A percentile compares a stretch with the other conserved stretches of the same genome.
These are phyloP conservation scores for Microsporum canis DNA, from an alignment of 2,329 filamentous ascomycete genomes.

Conservation along the genomic window DNA sequence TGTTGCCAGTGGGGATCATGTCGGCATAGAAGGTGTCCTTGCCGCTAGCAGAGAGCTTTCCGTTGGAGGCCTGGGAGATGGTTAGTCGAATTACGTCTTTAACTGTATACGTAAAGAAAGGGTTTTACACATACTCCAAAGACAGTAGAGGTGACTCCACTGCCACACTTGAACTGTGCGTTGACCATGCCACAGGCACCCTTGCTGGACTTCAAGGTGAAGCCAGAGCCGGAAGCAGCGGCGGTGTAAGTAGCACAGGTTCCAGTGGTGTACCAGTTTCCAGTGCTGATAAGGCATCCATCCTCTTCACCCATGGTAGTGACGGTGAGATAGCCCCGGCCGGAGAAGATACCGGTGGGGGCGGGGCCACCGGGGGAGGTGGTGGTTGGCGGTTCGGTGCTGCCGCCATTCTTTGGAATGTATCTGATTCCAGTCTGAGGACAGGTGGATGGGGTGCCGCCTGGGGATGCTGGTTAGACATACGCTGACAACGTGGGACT, in stretches of 20 bases:
- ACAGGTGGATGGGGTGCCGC: slow-evolving; percentile 50
- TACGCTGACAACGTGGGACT: too few relatives aligned
- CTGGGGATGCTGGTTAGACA: slow-evolving; percentile 15
- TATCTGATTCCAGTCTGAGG: slow-evolving; percentile 54
- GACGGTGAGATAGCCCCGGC: slow-evolving; percentile 47
- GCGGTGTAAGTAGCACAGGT: slow-evolving; percentile 55
- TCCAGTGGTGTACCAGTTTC: slow-evolving; percentile 52
- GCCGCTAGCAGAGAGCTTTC: slow-evolving; percentile 13
- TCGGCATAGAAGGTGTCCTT: slow-evolving; percentile 24
- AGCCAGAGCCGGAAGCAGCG: slow-evolving; percentile 31
- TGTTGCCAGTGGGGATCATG: slow-evolving; percentile 22
- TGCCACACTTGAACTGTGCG: slow-evolving; percentile 42
- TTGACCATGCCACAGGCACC: slow-evolving; percentile 44
- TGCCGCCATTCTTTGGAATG: slow-evolving; percentile 42
- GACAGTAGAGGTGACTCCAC: slow-evolving; percentile 19
- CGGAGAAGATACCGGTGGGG: slow-evolving; percentile 35
- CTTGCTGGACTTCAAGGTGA: slow-evolving; percentile 45
- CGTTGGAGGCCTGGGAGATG: slow-evolving; percentile 4
- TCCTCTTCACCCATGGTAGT: slow-evolving; percentile 31
- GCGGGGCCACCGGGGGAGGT: slow-evolving; percentile 3
- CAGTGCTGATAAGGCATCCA: slow-evolving; percentile 51
- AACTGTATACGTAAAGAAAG: neutral
- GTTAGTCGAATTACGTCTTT: neutral
- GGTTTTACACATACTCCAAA: slow-evolving; percentile 21
- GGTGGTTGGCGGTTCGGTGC: slow-evolving; percentile 8